Conservation (phyloP, 106 monocot species). For the Platanthera guangdongensis region DNA sequence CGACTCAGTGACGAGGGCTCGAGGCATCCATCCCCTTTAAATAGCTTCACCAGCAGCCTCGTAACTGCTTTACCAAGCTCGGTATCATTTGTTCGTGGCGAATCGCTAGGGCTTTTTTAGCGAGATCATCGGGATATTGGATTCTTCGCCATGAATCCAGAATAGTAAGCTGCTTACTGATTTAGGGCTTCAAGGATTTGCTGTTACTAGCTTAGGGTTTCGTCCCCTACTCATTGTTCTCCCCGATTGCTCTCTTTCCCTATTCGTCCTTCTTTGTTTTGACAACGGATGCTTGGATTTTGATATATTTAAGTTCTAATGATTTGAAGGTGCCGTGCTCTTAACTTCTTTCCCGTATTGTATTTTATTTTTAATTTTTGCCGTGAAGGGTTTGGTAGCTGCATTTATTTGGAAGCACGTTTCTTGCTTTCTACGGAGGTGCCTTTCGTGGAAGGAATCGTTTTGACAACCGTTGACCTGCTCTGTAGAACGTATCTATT, state of each 20-base stretch:
- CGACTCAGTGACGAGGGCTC: neutral
- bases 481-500: too few species aligned
- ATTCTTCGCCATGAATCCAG: slow-evolving; percentile 8
- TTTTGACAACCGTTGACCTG: too few species aligned
- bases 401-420: neutral
- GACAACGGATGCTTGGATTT: neutral
- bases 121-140: neutral
- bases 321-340: neutral
- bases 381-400: neutral
- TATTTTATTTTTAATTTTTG: too few species aligned
- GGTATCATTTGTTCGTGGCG: neutral
- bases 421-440: neutral
- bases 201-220: neutral
- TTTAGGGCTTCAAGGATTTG: neutral
- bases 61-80: neutral
- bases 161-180: neutral
- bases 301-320: neutral
- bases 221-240: neutral
- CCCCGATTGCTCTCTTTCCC: neutral
- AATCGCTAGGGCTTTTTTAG: neutral
- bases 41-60: neutral
- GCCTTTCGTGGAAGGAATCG: neutral
- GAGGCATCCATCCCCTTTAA: neutral
- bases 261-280: neutral
- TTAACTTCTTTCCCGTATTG: too few species aligned